Percentiles rank a stretch among this genome's conserved stretches.
Evolutionary conservation across 2,329 filamentous ascomycete genomes (phyloP).

Genomic region (Fusarium ambrosium): DNA sequence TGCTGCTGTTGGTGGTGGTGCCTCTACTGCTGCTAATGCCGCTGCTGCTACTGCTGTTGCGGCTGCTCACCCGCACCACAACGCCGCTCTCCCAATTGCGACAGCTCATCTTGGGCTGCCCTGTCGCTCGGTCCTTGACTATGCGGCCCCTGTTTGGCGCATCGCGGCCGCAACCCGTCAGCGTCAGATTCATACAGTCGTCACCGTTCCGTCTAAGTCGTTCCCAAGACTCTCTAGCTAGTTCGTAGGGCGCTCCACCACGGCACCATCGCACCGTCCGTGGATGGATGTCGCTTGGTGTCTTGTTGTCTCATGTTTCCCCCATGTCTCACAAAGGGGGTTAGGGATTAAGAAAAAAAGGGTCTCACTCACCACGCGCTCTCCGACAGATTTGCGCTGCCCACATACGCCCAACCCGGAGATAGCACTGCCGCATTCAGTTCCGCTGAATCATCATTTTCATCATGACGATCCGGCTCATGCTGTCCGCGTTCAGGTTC

Average conservation of each 20-base stretch:
- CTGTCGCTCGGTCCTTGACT: slow-evolving; percentile 75
- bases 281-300: slow-evolving; percentile 38
- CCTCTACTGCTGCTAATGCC: slow-evolving; percentile 24
- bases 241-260: slow-evolving; percentile 30
- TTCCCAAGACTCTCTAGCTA: slow-evolving; percentile 35
- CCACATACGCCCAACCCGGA: slow-evolving; percentile 83
- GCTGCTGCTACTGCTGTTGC: slow-evolving; percentile 31
- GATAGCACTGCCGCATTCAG: slow-evolving; percentile 40
- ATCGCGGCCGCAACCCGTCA: slow-evolving; percentile 37
- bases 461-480: slow-evolving; percentile 9
- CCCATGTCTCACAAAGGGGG: slow-evolving; percentile 41
- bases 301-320: slow-evolving; percentile 40
- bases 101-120: slow-evolving; percentile 81
- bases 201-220: slow-evolving; percentile 36
- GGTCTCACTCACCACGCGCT: slow-evolving; percentile 80
- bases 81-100: slow-evolving; percentile 98
- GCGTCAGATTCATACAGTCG: slow-evolving; percentile 42
- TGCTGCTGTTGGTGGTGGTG: slow-evolving; percentile 26
- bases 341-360: slow-evolving; percentile 9
- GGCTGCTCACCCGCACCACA: slow-evolving; percentile 70
- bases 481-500: neutral
- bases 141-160: slow-evolving; percentile 76
- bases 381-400: slow-evolving; percentile 92
- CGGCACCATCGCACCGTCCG: slow-evolving; percentile 37
- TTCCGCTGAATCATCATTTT: slow-evolving; percentile 20